Conservation (phyloP, 441 rosid genomes). For the Sinapis alba region DNA sequence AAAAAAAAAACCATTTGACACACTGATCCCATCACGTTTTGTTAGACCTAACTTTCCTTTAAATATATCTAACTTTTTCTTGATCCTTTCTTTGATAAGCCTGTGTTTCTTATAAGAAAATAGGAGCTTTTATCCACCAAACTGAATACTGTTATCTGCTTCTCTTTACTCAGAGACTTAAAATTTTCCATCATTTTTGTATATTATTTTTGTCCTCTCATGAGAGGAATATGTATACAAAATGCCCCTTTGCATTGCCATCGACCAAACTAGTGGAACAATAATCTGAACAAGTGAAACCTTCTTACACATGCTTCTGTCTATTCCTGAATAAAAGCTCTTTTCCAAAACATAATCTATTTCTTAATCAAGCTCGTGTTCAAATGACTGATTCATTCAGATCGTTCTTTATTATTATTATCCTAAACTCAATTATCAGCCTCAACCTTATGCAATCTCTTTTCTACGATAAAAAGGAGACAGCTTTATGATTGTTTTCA, state of each 20-base stretch:
- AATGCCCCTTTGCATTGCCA: conserved; percentile 23
- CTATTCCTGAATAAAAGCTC: conserved; percentile 13
- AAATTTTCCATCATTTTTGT: no score
- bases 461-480: no score
- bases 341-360: conserved; percentile 16
- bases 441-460: no score
- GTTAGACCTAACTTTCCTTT: conserved; percentile 10
- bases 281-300: conserved; percentile 31
- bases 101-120: neutral
- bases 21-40: no score
- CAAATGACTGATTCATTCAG: neutral
- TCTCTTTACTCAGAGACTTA: no score
- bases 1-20: no score
- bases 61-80: neutral
- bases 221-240: neutral
- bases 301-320: conserved; percentile 34
- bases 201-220: neutral
- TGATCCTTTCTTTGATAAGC: neutral
- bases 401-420: neutral
- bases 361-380: conserved; percentile 10
- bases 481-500: no score
- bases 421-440: no score
- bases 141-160: neutral
- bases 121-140: conserved; percentile 13
- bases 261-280: conserved; percentile 21